These are phyloP conservation scores for Boletus coccyginus DNA, from an alignment of 768 basidiomycete species.

Conservation along the genomic window DNA sequence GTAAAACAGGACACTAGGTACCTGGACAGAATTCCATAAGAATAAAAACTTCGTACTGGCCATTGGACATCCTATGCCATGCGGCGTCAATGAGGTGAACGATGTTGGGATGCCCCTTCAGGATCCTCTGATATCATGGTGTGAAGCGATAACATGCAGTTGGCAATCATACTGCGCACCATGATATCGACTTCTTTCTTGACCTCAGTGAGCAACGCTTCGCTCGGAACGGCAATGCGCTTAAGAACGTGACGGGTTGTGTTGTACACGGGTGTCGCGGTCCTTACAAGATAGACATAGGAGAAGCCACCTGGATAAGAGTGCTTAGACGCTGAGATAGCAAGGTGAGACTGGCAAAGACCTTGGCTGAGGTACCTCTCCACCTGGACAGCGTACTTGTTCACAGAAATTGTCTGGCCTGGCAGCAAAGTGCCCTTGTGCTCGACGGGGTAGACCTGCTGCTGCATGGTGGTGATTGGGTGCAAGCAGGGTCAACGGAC, in stretches of 20 bases:
- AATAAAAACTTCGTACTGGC: constrained; percentile 93
- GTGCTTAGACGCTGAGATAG: constrained; percentile 10
- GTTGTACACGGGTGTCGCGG: constrained; percentile 81
- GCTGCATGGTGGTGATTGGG: constrained; percentile 30
- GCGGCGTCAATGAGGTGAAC: constrained; percentile 95
- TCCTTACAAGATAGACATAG: constrained; percentile 93
- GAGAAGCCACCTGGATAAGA: constrained; percentile 83
- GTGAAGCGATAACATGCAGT: constrained; percentile 25
- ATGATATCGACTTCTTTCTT: constrained; percentile 99
- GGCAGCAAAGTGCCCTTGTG: constrained; percentile 70
- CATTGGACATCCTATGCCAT: constrained; percentile 80
- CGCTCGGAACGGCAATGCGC: constrained; percentile 89
- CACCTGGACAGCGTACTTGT: constrained; percentile 86
- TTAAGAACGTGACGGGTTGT: constrained; percentile 97
- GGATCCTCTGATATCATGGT: constrained; percentile 59
- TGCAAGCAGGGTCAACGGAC: constrained; percentile 4
- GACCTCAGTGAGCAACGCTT: constrained; percentile 87
- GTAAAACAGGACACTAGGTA: constrained; percentile 28
- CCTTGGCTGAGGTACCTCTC: constrained; percentile 97
- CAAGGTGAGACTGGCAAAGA: constrained; percentile 27
- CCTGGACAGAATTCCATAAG: constrained; percentile 98
- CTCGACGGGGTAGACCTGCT: constrained; percentile 40
- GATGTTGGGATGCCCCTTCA: constrained; percentile 93
- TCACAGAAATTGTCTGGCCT: constrained; percentile 87
- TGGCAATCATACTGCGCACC: constrained; percentile 49